Percentiles rank a stretch among this genome's conserved stretches.
Conservation (phyloP, 768 basidiomycete genomes). For the Tylopilus cervinicoccineus region DNA sequence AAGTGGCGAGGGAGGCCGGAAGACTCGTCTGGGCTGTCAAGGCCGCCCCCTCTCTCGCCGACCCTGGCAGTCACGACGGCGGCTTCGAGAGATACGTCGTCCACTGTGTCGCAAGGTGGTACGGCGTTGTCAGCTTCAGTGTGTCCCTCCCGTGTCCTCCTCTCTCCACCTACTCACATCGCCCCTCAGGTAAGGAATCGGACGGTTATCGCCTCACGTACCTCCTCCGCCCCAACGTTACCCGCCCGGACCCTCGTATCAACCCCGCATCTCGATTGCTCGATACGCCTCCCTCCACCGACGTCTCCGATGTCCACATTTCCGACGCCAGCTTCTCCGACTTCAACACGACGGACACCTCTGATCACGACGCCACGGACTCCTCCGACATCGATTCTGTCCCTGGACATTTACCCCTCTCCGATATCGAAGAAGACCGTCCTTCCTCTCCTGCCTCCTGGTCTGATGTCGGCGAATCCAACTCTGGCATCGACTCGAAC, state of each 20-base stretch:
- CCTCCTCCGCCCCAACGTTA: slow-evolving; percentile 73
- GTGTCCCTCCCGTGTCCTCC: slow-evolving; percentile 24
- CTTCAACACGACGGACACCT: slow-evolving; percentile 19
- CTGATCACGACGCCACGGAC: slow-evolving; percentile 13
- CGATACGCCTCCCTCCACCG: slow-evolving; percentile 73
- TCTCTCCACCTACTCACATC: slow-evolving; percentile 1
- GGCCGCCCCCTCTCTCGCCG: neutral
- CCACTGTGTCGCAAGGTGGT: slow-evolving; percentile 78
- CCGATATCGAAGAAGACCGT: slow-evolving; percentile 28
- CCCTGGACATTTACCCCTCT: slow-evolving; percentile 15
- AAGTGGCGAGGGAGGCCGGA: slow-evolving; percentile 60
- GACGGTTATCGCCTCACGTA: slow-evolving; percentile 65
- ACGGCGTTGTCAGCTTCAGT: slow-evolving; percentile 82
- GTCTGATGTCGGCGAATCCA: slow-evolving; percentile 35
- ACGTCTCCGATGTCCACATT: slow-evolving; percentile 53
- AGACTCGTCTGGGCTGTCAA: slow-evolving; percentile 70
- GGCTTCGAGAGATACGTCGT: slow-evolving; percentile 77
- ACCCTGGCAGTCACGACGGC: slow-evolving; percentile 39
- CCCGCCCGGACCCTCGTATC: slow-evolving; percentile 48
- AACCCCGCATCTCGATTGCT: slow-evolving; percentile 34
- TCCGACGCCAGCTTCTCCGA: slow-evolving; percentile 43
- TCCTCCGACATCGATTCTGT: slow-evolving; percentile 25
- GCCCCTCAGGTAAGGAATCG: slow-evolving; percentile 38
- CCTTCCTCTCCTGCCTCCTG: slow-evolving; percentile 33
- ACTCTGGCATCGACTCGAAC: slow-evolving; percentile 29